Evolutionary conservation across 106 monocot genomes (phyloP), one percentile per base, ranked within the genome.

Genomic region (Dendrobium huoshanense): DNA sequence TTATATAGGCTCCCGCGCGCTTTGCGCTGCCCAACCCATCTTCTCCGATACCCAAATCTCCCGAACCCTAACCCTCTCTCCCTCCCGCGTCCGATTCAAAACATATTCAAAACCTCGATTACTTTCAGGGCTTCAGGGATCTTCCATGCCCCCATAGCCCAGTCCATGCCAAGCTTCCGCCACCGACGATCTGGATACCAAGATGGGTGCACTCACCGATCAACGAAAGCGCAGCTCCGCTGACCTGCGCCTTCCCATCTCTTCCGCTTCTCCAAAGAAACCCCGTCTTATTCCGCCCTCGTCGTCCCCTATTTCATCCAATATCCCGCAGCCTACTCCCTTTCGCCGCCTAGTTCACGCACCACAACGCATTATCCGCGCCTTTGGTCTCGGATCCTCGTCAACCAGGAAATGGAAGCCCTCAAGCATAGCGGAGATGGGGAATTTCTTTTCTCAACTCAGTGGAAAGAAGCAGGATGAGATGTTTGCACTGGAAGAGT

Each of bases 131-230:
- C 42, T 74, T 37, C 9, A 43, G 76, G 22, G 25, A 5, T 75
- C 19, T 41, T 33, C 13, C 44, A 24, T 48, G 24, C 24, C 47
- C 47, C n/a, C 33, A 45, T 48, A n/a, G 47, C 24, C n/a, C 43
- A 9, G 22, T 76, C 49, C 11, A 43, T 76, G 49, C 20, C 0
- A 70, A 31, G 74, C 43, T 41, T 6, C 42, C 74, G 42, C 76
- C 13, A 44, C 75, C 22, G 45, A 7, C 20, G 76, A 76, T 47
- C 76, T 27, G 27, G n/a, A 51, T 9, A 27, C 49, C 1, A 49
- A 78, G 48, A 99, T 95, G 98, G 98, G 94, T 41, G 94, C 98
- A 61, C 88, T 98, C 27, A 92, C 98, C 18, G 94, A 92, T 65
- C 86, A 79, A 73, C 90, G 92, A 4, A 98, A 98, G 90, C 98